Evolutionary conservation across 1,284 basidiomycete genomes (phyloP), one percentile per base, ranked within the genome.

Genomic region (Cryptococcus sp.): DNA sequence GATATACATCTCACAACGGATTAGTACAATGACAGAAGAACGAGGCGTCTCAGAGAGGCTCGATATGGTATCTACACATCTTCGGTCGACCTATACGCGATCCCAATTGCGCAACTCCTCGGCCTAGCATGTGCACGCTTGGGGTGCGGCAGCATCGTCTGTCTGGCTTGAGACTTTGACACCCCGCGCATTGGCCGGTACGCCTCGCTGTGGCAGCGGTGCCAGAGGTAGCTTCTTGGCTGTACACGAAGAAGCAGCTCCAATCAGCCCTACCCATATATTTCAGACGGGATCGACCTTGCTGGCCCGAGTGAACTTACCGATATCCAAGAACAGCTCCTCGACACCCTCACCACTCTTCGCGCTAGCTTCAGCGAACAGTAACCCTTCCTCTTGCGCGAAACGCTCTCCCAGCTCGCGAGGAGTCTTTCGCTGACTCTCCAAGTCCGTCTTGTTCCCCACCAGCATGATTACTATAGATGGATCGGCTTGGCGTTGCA

Each of bases 321-420:
- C 76, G 63, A 95, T 93, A 27, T 88, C 86, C 57, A 87, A 88
- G 80, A 95, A 97, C 69, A 95, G 87, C 57, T 91, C 90, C 52
- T 87, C 80, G 23, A 98, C 94, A 62, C 91, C 91, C 61, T 93
- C 88, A 44, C 93, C 92, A 38, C 87, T 84, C 85, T 98, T 98
- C 51, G 94, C 94, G 77, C 91, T 94, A 1, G 94, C 94, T 82
- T 98, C 94, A 57, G 87, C 86, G 88, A 95, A 98, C 85, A 98
- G 88, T 57, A 98, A 80, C 31, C 90, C 91, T 80, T 98, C 93
- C 76, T 96, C 93, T 59, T 93, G 86, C 0, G 95, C 95, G 72
- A 92, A 97, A 79, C 90, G 89, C 83, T 93, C 87, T 5, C 91
- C 95, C 71, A 93, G 87, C 71, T 92, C 89, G 68, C 88, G 83